A percentile compares a stretch with the other conserved stretches of the same genome.
Evolutionary conservation across 208 protist genomes (phyloP).

Genomic region (Trypanosomatidae sp.): DNA sequence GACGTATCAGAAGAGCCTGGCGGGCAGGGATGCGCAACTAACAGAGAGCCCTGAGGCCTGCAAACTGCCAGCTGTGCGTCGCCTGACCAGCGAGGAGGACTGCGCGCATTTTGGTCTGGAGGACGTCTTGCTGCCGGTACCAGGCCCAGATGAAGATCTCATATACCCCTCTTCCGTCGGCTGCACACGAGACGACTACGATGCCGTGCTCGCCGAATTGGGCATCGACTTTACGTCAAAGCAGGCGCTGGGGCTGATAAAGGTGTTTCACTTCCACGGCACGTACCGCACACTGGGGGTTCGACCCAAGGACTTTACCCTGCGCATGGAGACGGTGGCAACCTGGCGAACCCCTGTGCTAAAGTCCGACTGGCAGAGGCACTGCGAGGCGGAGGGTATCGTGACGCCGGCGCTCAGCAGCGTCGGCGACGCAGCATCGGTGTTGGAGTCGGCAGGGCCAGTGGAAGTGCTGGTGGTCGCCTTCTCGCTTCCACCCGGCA

Average conservation of each 20-base stretch:
- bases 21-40: not conserved
- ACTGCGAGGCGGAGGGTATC: constrained; percentile 10
- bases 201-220: constrained; percentile 20
- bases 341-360: constrained; percentile 53
- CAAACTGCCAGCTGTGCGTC: constrained; percentile 49
- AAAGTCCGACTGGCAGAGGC: constrained; percentile 61
- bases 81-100: constrained; percentile 64
- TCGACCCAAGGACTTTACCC: constrained; percentile 35
- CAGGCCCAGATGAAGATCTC: constrained; percentile 78
- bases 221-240: constrained; percentile 29
- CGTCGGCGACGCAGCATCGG: not conserved
- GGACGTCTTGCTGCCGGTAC: constrained; percentile 92
- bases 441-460: constrained; percentile 20
- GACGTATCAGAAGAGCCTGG: constrained; percentile 26
- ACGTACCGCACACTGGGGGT: constrained; percentile 80
- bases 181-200: constrained; percentile 64
- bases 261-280: constrained; percentile 89
- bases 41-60: not conserved
- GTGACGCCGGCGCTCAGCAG: not conserved
- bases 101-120: constrained; percentile 60
- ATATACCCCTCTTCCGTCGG: constrained; percentile 57
- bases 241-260: constrained; percentile 44
- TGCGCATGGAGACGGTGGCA: constrained; percentile 28
- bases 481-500: constrained; percentile 82
- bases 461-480: constrained; percentile 47